A percentile compares a stretch with the other conserved stretches of the same genome.
Conservation (phyloP, 208 protist genomes). For the Porcisia hertigi region DNA sequence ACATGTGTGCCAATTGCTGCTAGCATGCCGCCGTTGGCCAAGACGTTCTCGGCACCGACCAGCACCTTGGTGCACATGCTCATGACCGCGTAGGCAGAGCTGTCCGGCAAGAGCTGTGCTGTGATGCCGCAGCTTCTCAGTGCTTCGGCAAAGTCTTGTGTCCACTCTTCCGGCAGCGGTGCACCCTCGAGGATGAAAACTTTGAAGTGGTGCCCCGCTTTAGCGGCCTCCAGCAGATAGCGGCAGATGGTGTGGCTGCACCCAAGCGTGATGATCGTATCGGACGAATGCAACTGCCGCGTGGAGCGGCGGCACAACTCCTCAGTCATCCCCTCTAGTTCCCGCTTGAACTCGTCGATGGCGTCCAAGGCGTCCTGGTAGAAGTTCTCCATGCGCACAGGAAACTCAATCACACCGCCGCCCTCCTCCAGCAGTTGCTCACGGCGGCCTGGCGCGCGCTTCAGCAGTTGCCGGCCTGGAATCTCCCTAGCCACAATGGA, state of each 20-base stretch:
- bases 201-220: conserved; percentile 66
- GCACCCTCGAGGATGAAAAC: conserved; percentile 95
- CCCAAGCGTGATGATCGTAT: conserved; percentile 80
- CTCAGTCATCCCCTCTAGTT: conserved; percentile 76
- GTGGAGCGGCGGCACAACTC: conserved; percentile 66
- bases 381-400: conserved; percentile 56
- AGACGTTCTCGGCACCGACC: conserved; percentile 92
- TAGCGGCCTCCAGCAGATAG: conserved; percentile 58
- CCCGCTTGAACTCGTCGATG: conserved; percentile 58
- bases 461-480: conserved; percentile 65
- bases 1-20: conserved; percentile 92
- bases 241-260: conserved; percentile 70
- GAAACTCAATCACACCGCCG: conserved; percentile 37
- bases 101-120: conserved; percentile 94
- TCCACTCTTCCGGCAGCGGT: conserved; percentile 58
- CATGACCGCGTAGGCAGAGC: conserved; percentile 98
- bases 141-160: conserved; percentile 64
- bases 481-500: conserved; percentile 68
- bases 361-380: conserved; percentile 56
- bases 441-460: conserved; percentile 58
- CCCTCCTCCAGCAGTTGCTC: conserved; percentile 24
- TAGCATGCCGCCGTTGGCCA: conserved; percentile 98
- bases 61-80: conserved; percentile 97
- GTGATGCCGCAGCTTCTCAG: conserved; percentile 77
- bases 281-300: conserved; percentile 71